Evolutionary conservation across 148 eudicot genomes (phyloP), one percentile per base, ranked within the genome.

Genomic region (Chenopodium album): DNA sequence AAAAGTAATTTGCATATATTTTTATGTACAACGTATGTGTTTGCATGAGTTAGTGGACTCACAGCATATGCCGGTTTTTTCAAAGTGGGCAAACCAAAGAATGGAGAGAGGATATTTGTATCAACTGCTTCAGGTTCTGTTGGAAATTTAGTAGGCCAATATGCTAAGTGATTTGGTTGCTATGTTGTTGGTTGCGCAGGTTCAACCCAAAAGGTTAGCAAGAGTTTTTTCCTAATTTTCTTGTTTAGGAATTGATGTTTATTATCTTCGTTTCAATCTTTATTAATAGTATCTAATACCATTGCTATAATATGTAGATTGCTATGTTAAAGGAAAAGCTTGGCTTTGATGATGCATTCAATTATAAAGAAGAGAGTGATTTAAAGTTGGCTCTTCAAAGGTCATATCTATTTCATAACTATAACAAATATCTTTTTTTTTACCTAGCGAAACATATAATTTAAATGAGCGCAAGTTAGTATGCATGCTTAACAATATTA

Each of bases 111-210:
- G 64, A 84, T 92, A 37, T 89, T 92, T 78, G 91, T 92, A n/a
- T 91, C 96, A 37, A 85, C 91, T 79, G 94, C 97, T 70, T 81
- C 90, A 65, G 97, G 97, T 28, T 87, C 94, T 11, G 90, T 88
- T 2, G 97, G 90, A n/a, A 80, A 87, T 85, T 71, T 90, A 47
- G 96, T 92, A 5, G 92, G 96, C 16, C 96, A 91, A 48, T 92
- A 84, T 73, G 97, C 97, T 0, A 92, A 92, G 81, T 84, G 87
- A 52, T 79, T 76, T 29, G 92, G 94, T 16, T 92, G 94, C 72
- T 85, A 87, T 63, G 97, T 91, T 59, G 97, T 92, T 23, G 97
- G 94, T 52, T 85, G 92, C 59, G 90, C 96, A 28, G 93, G 96
- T 37, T 80, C 82, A 73, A 19, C 79, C 12, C 28, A 89, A 79